These are phyloP conservation scores for Ogataea philodendri DNA, from an alignment of 805 yeast species.

Conservation along the genomic window DNA sequence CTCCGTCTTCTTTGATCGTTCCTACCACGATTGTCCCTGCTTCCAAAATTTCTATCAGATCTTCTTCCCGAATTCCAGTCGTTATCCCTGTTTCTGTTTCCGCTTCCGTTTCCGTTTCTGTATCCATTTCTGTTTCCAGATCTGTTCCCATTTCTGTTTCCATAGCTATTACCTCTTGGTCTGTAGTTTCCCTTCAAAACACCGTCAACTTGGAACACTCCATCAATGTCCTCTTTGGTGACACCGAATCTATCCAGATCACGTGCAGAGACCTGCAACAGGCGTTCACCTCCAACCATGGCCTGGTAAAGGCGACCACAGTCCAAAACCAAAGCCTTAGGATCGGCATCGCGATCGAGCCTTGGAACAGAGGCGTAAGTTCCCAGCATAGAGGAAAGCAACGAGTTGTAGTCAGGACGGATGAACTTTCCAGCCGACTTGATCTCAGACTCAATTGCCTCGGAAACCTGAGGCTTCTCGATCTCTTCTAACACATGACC, in stretches of 20 bases:
- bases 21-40: too few species aligned
- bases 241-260: constrained; percentile 30
- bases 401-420: constrained; percentile 14
- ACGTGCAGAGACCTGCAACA: constrained; percentile 18
- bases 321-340: constrained; percentile 34
- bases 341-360: constrained; percentile 31
- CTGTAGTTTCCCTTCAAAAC: not conserved
- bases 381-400: constrained; percentile 18
- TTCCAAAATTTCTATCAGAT: not conserved
- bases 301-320: constrained; percentile 32
- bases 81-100: too few species aligned
- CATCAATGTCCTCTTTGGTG: constrained; percentile 25
- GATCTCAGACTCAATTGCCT: constrained; percentile 26
- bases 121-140: too few species aligned
- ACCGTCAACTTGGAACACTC: constrained; percentile 34
- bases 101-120: too few species aligned
- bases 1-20: constrained; percentile 1
- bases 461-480: constrained; percentile 37
- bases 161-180: constrained; percentile 1
- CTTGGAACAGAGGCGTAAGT: constrained; percentile 25
- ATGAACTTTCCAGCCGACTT: constrained; percentile 7
- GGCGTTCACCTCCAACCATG: constrained; percentile 22
- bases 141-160: too few species aligned
- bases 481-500: constrained; percentile 53
- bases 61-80: too few species aligned